These are phyloP conservation scores for Cyclostephanos tholiformis DNA, from an alignment of 108 stramenopile species.

Conservation along the genomic window DNA sequence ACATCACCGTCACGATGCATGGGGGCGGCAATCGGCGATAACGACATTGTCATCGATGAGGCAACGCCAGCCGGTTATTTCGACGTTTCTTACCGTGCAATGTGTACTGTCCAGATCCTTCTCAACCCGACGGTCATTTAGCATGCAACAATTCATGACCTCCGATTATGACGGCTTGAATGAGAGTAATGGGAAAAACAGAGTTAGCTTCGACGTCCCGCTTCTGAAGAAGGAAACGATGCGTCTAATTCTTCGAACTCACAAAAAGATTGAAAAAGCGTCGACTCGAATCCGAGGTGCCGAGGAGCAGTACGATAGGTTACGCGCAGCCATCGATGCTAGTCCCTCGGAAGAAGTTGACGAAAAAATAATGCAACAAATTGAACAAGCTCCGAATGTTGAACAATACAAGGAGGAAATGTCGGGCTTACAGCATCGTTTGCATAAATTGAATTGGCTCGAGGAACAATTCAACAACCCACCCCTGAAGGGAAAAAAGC, in stretches of 20 bases:
- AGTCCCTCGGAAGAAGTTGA: conserved; percentile 33
- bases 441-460: conserved; percentile 64
- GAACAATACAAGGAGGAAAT: conserved; percentile 62
- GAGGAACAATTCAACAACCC: conserved; percentile 51
- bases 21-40: conserved; percentile 6
- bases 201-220: conserved; percentile 48
- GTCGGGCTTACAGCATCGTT: conserved; percentile 56
- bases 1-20: neutral
- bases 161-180: conserved; percentile 9
- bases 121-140: neutral
- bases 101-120: neutral
- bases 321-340: conserved; percentile 36
- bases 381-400: conserved; percentile 70
- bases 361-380: conserved; percentile 58
- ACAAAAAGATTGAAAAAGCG: conserved; percentile 86
- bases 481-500: conserved; percentile 34
- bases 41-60: neutral
- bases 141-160: conserved; percentile 26
- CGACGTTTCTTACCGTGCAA: neutral
- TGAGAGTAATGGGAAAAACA: conserved; percentile 11
- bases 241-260: conserved; percentile 64
- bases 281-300: conserved; percentile 59
- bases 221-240: conserved; percentile 72
- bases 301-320: conserved; percentile 53
- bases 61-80: neutral